Evolutionary conservation across 2,329 filamentous ascomycete genomes (phyloP).

Genomic region (Pseudophaeomoniella oleicola): DNA sequence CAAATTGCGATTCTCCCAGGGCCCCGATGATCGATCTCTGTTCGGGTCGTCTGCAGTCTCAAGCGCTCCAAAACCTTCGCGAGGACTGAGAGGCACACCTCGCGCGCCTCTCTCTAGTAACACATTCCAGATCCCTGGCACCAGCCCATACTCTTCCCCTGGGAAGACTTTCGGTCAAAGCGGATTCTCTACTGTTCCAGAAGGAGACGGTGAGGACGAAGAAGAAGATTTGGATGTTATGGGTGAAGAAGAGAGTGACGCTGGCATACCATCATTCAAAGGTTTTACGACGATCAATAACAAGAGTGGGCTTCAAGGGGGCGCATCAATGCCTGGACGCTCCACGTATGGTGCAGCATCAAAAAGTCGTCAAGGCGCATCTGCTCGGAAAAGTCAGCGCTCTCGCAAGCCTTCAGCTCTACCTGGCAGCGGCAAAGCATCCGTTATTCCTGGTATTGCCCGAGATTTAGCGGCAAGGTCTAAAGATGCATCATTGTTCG

Average conservation of each 20-base stretch:
- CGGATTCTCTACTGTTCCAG: slow-evolving; percentile 16
- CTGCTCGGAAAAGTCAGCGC: neutral
- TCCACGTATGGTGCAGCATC: slow-evolving; percentile 4
- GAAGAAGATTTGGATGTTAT: slow-evolving; percentile 17
- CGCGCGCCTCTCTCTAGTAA: neutral
- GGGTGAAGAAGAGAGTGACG: slow-evolving; percentile 4
- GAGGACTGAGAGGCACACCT: slow-evolving; percentile 11
- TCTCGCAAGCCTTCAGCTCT: slow-evolving; percentile 13
- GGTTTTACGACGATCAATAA: slow-evolving; percentile 17
- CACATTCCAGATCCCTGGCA: neutral
- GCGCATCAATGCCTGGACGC: slow-evolving; percentile 6
- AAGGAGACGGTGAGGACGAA: slow-evolving; percentile 24
- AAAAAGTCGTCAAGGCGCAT: neutral
- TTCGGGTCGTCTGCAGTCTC: slow-evolving; percentile 23
- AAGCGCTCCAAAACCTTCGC: slow-evolving; percentile 20
- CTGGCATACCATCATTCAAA: slow-evolving; percentile 6
- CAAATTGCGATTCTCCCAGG: slow-evolving; percentile 22
- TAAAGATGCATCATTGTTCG: slow-evolving; percentile 46
- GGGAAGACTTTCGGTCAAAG: slow-evolving; percentile 13
- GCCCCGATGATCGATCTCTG: slow-evolving; percentile 18
- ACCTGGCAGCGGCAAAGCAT: slow-evolving; percentile 33
- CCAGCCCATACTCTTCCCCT: too few relatives aligned
- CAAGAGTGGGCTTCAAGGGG: neutral
- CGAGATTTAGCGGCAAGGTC: slow-evolving; percentile 49
- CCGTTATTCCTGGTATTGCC: slow-evolving; percentile 56